A percentile compares a stretch with the other conserved stretches of the same genome.
These are phyloP conservation scores for Amorphotheca resinae DNA, from an alignment of 495 filamentous ascomycete species.

Conservation along the genomic window DNA sequence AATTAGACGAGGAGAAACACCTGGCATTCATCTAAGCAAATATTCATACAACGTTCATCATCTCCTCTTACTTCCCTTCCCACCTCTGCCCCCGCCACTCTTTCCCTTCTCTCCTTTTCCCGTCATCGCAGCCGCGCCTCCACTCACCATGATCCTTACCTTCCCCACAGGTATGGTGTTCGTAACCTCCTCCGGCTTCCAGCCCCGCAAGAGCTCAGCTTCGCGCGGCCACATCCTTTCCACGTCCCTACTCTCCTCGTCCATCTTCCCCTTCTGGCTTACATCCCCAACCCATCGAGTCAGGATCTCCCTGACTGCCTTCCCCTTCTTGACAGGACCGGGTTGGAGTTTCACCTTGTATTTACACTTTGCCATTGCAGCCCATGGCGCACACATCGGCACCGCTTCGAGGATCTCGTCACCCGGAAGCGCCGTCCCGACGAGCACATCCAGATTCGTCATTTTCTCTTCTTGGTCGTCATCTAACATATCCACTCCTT, in stretches of 20 bases:
- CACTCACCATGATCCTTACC: constrained; percentile 63
- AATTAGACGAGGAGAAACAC: too few relatives aligned
- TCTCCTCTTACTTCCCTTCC: constrained; percentile 27
- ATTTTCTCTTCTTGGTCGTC: constrained; percentile 41
- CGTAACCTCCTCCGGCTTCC: constrained; percentile 72
- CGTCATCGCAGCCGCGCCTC: constrained; percentile 32
- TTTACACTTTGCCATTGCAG: constrained; percentile 62
- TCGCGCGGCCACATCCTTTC: constrained; percentile 76
- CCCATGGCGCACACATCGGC: constrained; percentile 87
- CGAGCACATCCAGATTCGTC: constrained; percentile 56
- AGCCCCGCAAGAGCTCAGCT: constrained; percentile 64
- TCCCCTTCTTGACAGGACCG: constrained; percentile 82
- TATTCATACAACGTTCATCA: too few relatives aligned
- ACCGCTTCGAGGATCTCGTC: constrained; percentile 85
- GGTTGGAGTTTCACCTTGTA: constrained; percentile 92
- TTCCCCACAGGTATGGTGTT: constrained; percentile 77
- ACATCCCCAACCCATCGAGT: constrained; percentile 55
- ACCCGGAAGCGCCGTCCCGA: constrained; percentile 63
- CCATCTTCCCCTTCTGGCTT: constrained; percentile 43
- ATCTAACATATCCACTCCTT: constrained; percentile 37
- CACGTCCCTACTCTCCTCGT: constrained; percentile 43
- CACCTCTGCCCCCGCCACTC: constrained; percentile 19
- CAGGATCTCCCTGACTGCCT: constrained; percentile 81
- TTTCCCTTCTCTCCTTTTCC: constrained; percentile 25
- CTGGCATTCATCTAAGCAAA: too few relatives aligned